Conservation (phyloP, 495 filamentous ascomycete species). For the Penicillium lividum region DNA sequence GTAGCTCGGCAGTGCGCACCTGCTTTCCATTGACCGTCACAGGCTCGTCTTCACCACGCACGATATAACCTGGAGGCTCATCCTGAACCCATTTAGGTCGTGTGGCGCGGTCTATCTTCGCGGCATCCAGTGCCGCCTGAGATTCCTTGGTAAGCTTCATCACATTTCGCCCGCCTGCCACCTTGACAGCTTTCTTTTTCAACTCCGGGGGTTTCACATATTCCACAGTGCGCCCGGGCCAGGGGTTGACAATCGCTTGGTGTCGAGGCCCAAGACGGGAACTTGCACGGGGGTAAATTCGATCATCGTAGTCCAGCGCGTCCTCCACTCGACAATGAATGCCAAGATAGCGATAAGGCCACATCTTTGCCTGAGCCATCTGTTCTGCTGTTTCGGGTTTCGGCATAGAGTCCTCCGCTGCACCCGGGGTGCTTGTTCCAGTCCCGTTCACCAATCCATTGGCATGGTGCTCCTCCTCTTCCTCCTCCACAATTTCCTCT, state of each 20-base stretch:
- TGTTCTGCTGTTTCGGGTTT: conserved; percentile 86
- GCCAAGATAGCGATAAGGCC: conserved; percentile 95
- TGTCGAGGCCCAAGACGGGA: conserved; percentile 90
- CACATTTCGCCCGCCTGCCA: conserved; percentile 63
- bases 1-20: conserved; percentile 53
- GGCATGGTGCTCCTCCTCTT: conserved; percentile 60
- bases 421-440: conserved; percentile 60
- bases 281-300: conserved; percentile 93
- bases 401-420: conserved; percentile 52
- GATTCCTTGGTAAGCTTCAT: conserved; percentile 76
- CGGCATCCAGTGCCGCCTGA: conserved; percentile 74
- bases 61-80: conserved; percentile 81
- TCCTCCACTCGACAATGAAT: conserved; percentile 97
- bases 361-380: conserved; percentile 85
- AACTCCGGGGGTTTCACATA: conserved; percentile 85
- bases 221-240: conserved; percentile 82
- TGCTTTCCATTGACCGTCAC: conserved; percentile 50
- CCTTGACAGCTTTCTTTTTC: conserved; percentile 72
- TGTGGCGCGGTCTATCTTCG: conserved; percentile 72
- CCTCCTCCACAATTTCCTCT: conserved; percentile 77
- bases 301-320: conserved; percentile 94
- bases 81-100: conserved; percentile 93
- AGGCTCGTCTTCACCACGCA: conserved; percentile 74
- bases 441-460: conserved; percentile 48
- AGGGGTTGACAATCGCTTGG: conserved; percentile 81